Evolutionary conservation across 768 basidiomycete species (phyloP), one percentile per base, ranked within the genome.

Genomic region (Coprinopsis strossmayeri): DNA sequence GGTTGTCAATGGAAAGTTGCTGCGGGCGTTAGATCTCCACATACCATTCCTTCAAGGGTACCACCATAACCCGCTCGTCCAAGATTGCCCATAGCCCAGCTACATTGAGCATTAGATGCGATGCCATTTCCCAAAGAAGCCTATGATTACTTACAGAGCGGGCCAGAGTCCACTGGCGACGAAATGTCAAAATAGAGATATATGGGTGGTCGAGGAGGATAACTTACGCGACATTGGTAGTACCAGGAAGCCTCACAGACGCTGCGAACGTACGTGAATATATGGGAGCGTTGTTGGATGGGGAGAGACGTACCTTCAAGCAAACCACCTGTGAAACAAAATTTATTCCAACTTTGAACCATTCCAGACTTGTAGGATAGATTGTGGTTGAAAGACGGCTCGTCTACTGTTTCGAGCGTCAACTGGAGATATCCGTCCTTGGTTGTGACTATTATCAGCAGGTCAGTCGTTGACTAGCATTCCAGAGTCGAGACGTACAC

Each of bases 301-400:
- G 35, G 10, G 17, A 38, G 5, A 10, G 17, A 7, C 42, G 2
- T 40, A 50, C 48, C 44, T 66, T 96, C 96, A 49, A 97, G 70
- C 60, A 93, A 92, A 1, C 91, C 92, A 0, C 91, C 91, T 13
- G 83, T 94, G 67, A 93, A 96, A 68, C 94, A 98, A 47, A 96
- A 66, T 66, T 96, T 91, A 67, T 96, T 95, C 93, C 94, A 38
- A 5, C 11, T 23, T 17, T 53, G 49, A 30, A 52, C 64, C 81
- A 59, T 66, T 72, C 86, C 91, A 48, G 84, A 87, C 64, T 81
- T 67, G 62, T 88, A 98, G 63, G 93, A 88, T 51, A 98, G 73
- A 56, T 89, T 77, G 60, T 96, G 54, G 26, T 55, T 55, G n/a
- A 38, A 17, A 1, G 12, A 25, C 5, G 84, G 49, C 71, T 84